Evolutionary conservation across 169 alveolate species (phyloP).

Genomic region (Plasmodium knowlesi): DNA sequence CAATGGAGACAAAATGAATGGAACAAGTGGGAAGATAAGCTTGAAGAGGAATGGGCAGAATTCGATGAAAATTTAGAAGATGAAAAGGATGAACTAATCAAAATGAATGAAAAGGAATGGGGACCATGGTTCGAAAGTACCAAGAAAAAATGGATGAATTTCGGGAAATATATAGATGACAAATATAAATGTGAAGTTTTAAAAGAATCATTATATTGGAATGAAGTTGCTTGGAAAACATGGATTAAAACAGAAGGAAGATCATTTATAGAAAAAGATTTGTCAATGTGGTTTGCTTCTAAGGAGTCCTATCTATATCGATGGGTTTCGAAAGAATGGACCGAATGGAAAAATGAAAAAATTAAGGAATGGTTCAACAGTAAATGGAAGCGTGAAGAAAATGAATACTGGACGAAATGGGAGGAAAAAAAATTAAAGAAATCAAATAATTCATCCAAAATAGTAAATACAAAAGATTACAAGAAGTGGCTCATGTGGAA

Average conservation of each 20-base stretch:
- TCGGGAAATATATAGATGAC: constrained; percentile 14
- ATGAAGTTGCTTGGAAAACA: constrained; percentile 3
- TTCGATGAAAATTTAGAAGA: constrained; percentile 10
- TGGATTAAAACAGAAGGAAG: constrained; percentile 18
- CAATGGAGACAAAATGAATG: constrained; percentile 18
- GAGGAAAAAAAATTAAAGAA: constrained; percentile 2
- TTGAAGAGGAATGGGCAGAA: background rate
- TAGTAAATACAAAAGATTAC: background rate
- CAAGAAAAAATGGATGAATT: constrained; percentile 31
- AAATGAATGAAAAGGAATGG: constrained; percentile 8
- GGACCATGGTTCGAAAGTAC: background rate
- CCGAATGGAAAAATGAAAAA: constrained; percentile 7
- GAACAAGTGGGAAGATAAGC: constrained; percentile 1
- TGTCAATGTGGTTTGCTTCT: background rate
- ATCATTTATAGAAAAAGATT: background rate
- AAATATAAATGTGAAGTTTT: constrained; percentile 4
- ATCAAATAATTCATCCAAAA: background rate
- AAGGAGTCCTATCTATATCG: constrained; percentile 5
- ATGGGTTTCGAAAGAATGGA: background rate
- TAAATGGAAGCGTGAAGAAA: constrained; percentile 15
- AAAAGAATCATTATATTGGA: background rate
- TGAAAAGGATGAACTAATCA: background rate
- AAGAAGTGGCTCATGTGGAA: background rate
- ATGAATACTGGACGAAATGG: constrained; percentile 21
- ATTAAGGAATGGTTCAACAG: background rate